Evolutionary conservation across 495 filamentous ascomycete genomes (phyloP).

Genomic region (Annulohypoxylon bovei): DNA sequence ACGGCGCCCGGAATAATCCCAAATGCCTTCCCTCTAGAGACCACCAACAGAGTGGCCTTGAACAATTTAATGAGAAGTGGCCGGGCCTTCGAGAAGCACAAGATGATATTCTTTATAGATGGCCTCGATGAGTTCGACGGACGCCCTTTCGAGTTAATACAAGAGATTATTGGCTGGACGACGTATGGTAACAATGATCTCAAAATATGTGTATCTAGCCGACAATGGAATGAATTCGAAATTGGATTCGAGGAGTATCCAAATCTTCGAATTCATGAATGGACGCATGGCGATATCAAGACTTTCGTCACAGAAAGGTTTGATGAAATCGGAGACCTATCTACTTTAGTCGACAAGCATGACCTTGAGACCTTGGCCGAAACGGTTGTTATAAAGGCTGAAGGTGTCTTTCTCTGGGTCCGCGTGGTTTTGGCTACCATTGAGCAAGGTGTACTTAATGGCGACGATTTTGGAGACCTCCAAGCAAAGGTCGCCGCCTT

Average conservation of each 20-base stretch:
- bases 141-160: constrained; percentile 20
- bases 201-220: constrained; percentile 37
- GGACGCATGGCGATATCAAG: constrained; percentile 42
- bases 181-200: background rate
- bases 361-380: constrained; percentile 5
- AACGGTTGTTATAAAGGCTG: constrained; percentile 32
- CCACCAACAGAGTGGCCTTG: background rate
- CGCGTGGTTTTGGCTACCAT: constrained; percentile 33
- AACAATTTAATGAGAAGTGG: background rate
- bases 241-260: constrained; percentile 21
- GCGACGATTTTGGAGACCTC: constrained; percentile 35
- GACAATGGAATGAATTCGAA: constrained; percentile 29
- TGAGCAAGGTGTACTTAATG: constrained; percentile 35
- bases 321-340: constrained; percentile 6
- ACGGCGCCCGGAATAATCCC: constrained; percentile 15
- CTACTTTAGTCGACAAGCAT: background rate
- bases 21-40: constrained; percentile 12
- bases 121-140: constrained; percentile 58
- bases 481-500: constrained; percentile 15
- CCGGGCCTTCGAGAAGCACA: background rate
- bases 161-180: constrained; percentile 16
- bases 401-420: constrained; percentile 50
- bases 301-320: constrained; percentile 23
- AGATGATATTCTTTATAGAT: constrained; percentile 56
- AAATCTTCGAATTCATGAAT: constrained; percentile 39